Conservation (phyloP, 164 flowering plant species). For the Hamamelis virginiana region DNA sequence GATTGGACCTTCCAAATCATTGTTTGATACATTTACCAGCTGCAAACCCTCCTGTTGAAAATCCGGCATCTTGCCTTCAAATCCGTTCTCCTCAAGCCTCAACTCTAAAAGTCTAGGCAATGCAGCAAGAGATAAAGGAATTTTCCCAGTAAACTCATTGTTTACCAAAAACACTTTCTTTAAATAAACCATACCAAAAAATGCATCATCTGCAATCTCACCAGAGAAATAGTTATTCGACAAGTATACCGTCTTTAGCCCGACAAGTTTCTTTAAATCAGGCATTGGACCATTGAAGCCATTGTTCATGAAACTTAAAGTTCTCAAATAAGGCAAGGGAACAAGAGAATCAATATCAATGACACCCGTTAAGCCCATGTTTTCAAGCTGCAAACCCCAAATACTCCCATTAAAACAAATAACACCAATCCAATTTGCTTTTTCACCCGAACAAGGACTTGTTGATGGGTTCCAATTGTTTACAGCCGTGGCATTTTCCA, state of each 20-base stretch:
- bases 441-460: slow-evolving; percentile 18
- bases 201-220: slow-evolving; percentile 31
- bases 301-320: slow-evolving; percentile 45
- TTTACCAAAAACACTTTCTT: slow-evolving; percentile 39
- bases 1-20: slow-evolving; percentile 40
- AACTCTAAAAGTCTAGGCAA: slow-evolving; percentile 39
- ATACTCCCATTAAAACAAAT: slow-evolving; percentile 28
- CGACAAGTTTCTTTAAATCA: slow-evolving; percentile 11
- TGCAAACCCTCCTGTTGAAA: slow-evolving; percentile 23
- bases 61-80: slow-evolving; percentile 39
- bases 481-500: slow-evolving; percentile 17
- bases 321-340: slow-evolving; percentile 16
- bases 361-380: slow-evolving; percentile 33
- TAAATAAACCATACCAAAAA: slow-evolving; percentile 32
- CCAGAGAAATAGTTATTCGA: slow-evolving; percentile 48
- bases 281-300: slow-evolving; percentile 41
- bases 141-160: slow-evolving; percentile 33
- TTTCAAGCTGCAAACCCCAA: slow-evolving; percentile 38
- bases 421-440: slow-evolving; percentile 36
- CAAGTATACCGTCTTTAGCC: slow-evolving; percentile 31
- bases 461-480: slow-evolving; percentile 27
- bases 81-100: slow-evolving; percentile 38
- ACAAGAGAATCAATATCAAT: slow-evolving; percentile 23
- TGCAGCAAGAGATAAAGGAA: slow-evolving; percentile 35
- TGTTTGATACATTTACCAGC: slow-evolving; percentile 30